Evolutionary conservation across 2,329 filamentous ascomycete species (phyloP), one percentile per base, ranked within the genome.

Genomic region (Elsinoe arachidis): DNA sequence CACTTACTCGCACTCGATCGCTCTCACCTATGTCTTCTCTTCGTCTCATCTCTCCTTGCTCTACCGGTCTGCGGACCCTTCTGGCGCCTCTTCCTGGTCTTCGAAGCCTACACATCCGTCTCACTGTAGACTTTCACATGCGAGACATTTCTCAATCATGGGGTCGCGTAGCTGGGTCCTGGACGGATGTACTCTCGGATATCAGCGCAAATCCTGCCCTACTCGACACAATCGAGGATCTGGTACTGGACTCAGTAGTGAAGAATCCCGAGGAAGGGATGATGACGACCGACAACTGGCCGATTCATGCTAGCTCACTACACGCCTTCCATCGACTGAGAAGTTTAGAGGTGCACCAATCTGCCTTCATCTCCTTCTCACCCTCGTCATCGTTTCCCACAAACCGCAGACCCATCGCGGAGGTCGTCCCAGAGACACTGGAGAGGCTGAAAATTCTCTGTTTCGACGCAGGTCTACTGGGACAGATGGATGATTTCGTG

Each of bases 401-500:
- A 15, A 14, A 38, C 21, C 44, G 41, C 11, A 30, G 43, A 37
- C 39, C 41, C 12, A 43, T 56, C 7, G 39, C 23, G 21, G 54
- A 49, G 12, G 54, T 56, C 21, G 33, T 56, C 3, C 54, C 54
- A 3, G 30, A 14, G 7, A 56, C 21, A 5, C 9, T 56, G 15
- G 19, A 33, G 30, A 23, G 30, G 10, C n/a, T 56, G 41, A 34
- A 19, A 14, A 44, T 56, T 2, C 12, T 47, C 1, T 56, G 54
- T 12, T 56, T 56, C 33, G 54, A 56, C 14, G 41, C 38, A 9
- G 54, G 54, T 5, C 19, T 56, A 17, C 19, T 43, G 1, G 21
- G 43, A 2, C 54, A 56, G 54, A 43, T 56, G 54, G 54, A 56
- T 14, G 54, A 43, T 2, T 56, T 56, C 38, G 41, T 56, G 5